Evolutionary conservation across 257 asterid genomes (phyloP).

Genomic region (Verbena officinalis): DNA sequence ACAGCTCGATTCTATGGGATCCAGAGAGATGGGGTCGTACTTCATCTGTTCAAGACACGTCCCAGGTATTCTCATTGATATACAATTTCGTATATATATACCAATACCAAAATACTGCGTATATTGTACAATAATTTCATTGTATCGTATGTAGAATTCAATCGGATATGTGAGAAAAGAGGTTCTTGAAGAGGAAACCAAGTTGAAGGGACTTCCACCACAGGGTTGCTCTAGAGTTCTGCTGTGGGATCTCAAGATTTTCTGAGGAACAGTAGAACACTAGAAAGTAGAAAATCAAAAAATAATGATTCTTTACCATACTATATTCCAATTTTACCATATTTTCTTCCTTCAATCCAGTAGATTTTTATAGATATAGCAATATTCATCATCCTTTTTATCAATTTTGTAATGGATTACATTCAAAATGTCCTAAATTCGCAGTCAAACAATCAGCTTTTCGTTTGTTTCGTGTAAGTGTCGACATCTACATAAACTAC

Average conservation of each 20-base stretch:
- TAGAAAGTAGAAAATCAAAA: background rate
- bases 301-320: conserved; percentile 15
- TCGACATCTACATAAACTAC: background rate
- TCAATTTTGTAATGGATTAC: conserved; percentile 13
- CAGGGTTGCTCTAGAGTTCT: conserved; percentile 72
- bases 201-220: conserved; percentile 73
- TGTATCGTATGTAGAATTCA: conserved; percentile 66
- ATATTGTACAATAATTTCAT: background rate
- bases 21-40: conserved; percentile 97
- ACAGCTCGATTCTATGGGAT: conserved; percentile 94
- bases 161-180: conserved; percentile 75
- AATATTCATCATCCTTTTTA: conserved; percentile 1
- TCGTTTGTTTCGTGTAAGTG: background rate
- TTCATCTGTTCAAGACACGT: conserved; percentile 69
- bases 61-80: conserved; percentile 49
- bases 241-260: conserved; percentile 64
- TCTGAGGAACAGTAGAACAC: conserved; percentile 16
- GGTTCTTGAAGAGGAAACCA: conserved; percentile 86
- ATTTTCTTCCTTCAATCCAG: conserved; percentile 9
- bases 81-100: no score
- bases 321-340: conserved; percentile 20
- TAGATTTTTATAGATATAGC: conserved; percentile 9
- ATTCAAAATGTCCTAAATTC: background rate
- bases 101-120: no score
- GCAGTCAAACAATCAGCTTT: background rate